phyloP scores from a whole-genome alignment of 192 early-diverging fungal genomes.

The Chytriomyces hyalinus region DNA sequence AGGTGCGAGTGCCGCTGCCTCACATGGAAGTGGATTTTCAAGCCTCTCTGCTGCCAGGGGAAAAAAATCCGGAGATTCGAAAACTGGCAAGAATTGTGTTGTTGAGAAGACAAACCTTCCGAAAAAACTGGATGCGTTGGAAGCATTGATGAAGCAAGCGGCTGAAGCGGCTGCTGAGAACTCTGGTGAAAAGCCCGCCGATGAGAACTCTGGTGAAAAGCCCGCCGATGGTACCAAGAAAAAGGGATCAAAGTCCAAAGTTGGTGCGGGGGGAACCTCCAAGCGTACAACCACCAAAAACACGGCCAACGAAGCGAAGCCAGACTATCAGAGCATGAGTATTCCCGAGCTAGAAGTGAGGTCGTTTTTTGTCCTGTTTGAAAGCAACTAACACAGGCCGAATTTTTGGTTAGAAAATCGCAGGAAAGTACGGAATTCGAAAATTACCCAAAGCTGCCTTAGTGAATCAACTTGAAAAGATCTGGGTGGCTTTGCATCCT shows the following conservation, averaged over 20 bases:
- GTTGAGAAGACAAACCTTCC: background rate
- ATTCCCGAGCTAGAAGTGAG: conserved; percentile 5
- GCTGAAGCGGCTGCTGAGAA: background rate
- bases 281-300: background rate
- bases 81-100: background rate
- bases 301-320: background rate
- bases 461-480: conserved; percentile 14
- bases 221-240: too few relatives aligned
- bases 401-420: background rate
- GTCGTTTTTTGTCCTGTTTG: background rate
- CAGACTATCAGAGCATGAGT: conserved; percentile 4
- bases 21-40: background rate
- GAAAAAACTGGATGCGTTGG: background rate
- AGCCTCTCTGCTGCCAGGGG: background rate
- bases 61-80: background rate
- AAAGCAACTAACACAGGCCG: background rate
- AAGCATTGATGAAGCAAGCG: conserved; percentile 5
- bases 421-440: conserved; percentile 11
- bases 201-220: too few relatives aligned
- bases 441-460: conserved; percentile 9
- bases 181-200: too few relatives aligned
- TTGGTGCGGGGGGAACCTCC: background rate
- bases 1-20: background rate
- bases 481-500: conserved; percentile 22
- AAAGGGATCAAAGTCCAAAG: background rate